Evolutionary conservation across 345 rosid species (phyloP).

Genomic region (Hypericum perforatum): DNA sequence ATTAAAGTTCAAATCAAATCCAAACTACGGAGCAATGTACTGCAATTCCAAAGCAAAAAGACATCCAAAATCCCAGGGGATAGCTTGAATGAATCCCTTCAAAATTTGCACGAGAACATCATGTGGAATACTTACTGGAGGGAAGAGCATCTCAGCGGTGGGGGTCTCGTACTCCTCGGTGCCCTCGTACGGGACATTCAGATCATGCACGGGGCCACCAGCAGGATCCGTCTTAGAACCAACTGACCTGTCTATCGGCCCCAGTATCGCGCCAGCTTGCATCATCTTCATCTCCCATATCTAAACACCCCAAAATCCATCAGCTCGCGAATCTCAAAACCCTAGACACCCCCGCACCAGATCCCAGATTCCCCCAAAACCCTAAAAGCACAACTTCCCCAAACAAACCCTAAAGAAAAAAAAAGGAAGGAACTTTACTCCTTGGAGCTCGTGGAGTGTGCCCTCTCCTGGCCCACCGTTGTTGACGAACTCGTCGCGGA

Average conservation of each 20-base stretch:
- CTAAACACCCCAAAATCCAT: constrained; percentile 22
- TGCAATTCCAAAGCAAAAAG: not conserved
- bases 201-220: constrained; percentile 76
- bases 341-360: constrained; percentile 21
- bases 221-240: constrained; percentile 47
- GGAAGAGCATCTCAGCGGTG: constrained; percentile 87
- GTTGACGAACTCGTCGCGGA: constrained; percentile 76
- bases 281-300: constrained; percentile 95
- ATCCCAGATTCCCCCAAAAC: constrained; percentile 16
- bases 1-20: not conserved
- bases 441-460: constrained; percentile 84
- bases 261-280: constrained; percentile 66
- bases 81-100: not conserved
- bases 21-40: constrained; percentile 2
- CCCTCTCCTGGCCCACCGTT: constrained; percentile 81
- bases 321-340: constrained; percentile 13
- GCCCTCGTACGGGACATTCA: constrained; percentile 92
- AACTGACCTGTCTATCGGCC: constrained; percentile 65
- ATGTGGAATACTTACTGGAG: constrained; percentile 48
- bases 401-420: not conserved
- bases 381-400: not conserved
- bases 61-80: not conserved
- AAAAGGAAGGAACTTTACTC: constrained; percentile 36
- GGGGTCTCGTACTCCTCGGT: constrained; percentile 96
- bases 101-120: not conserved